A percentile compares a stretch with the other conserved stretches of the same genome.
These are phyloP conservation scores for Fagus sylvatica DNA, from an alignment of 306 rosid genomes.

Conservation along the genomic window DNA sequence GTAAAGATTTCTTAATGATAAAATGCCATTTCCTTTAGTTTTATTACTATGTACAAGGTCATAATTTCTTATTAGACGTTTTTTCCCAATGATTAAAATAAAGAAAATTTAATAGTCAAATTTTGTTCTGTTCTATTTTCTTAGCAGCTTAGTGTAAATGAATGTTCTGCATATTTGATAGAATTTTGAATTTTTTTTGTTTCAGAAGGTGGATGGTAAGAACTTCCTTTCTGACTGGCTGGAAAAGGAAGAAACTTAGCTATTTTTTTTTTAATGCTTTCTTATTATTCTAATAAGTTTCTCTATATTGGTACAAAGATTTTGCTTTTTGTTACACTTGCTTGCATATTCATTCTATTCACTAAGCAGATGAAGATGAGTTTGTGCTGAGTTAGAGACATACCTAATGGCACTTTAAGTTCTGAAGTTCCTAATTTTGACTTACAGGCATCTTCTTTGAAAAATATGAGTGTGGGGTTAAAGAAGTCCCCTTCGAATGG, in stretches of 20 bases:
- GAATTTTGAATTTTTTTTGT: neutral
- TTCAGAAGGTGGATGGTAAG: neutral
- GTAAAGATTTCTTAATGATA: neutral
- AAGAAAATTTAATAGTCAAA: neutral
- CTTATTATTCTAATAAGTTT: neutral
- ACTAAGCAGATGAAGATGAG: conserved; percentile 19
- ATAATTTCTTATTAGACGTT: neutral
- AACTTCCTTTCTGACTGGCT: neutral
- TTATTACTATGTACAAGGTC: neutral
- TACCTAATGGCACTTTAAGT: conserved; percentile 20
- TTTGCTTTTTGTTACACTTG: conserved; percentile 9
- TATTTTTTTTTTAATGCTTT: neutral
- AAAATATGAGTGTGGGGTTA: conserved; percentile 52
- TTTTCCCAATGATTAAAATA: neutral
- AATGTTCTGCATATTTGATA: neutral
- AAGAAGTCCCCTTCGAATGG: conserved; percentile 58
- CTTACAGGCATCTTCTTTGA: conserved; percentile 31
- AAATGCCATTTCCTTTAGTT: neutral
- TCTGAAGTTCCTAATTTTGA: conserved; percentile 31
- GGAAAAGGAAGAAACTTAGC: neutral
- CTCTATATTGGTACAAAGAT: conserved; percentile 12
- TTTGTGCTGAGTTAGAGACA: neutral
- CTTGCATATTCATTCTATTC: conserved; percentile 20
- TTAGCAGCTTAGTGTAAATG: neutral
- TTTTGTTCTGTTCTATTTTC: neutral